Percentiles rank a stretch among this genome's conserved stretches.
phyloP scores from a whole-genome alignment of 768 basidiomycete genomes.

The Pisolithus marmoratus region DNA sequence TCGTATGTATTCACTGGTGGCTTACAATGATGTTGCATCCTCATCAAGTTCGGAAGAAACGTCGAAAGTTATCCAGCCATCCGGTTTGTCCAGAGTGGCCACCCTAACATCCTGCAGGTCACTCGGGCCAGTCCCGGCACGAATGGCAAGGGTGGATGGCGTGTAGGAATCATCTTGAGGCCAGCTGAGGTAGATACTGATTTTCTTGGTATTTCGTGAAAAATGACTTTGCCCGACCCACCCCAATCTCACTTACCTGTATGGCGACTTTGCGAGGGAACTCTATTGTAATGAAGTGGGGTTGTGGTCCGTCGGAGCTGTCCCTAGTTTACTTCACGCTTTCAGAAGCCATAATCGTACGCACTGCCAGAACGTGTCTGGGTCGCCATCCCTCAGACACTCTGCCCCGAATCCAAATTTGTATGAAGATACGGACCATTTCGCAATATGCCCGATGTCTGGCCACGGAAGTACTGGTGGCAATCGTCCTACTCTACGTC shows the following conservation, averaged over 20 bases:
- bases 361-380: conserved; percentile 98
- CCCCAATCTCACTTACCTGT: conserved; percentile 45
- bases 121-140: conserved; percentile 85
- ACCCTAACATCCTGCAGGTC: conserved; percentile 91
- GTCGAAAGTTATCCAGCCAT: conserved; percentile 91
- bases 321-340: not conserved
- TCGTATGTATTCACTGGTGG: conserved; percentile 9
- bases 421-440: conserved; percentile 94
- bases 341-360: conserved; percentile 26
- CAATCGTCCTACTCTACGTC: conserved; percentile 23
- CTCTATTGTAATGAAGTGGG: conserved; percentile 91
- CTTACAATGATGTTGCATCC: conserved; percentile 75
- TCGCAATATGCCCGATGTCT: conserved; percentile 82
- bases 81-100: conserved; percentile 83
- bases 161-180: conserved; percentile 94
- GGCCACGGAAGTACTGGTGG: conserved; percentile 63
- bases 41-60: conserved; percentile 75
- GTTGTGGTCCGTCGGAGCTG: conserved; percentile 93
- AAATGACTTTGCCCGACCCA: not conserved
- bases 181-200: conserved; percentile 78
- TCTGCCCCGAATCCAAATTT: conserved; percentile 97
- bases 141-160: conserved; percentile 82
- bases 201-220: conserved; percentile 50
- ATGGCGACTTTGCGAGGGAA: conserved; percentile 88
- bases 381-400: conserved; percentile 81